Base-by-base conservation (phyloP, 495 filamentous ascomycete species). In the Friedmanniomyces simplex region DNA sequence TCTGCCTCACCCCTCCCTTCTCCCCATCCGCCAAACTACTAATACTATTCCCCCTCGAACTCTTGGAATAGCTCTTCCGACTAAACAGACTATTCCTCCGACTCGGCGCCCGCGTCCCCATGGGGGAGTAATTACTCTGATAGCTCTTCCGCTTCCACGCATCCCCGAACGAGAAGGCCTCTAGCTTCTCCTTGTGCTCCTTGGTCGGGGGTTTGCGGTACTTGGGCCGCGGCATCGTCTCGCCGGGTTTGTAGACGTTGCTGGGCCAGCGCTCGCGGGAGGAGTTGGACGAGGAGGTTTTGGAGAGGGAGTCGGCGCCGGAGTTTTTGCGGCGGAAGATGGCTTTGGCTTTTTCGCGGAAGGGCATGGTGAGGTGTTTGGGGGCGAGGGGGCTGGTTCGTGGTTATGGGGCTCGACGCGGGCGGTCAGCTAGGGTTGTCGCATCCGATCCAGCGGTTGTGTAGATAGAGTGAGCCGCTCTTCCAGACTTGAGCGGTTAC, bases 161-260 rank as follows among this genome's bases (percentile, higher is more conserved):
- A 12, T 65, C 65, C 24, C 60, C 61, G 57, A 70, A 72, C 52
- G 16, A 56, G 66, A 71, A 74, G 24, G 63, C 24, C 50, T 72
- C 71, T 11, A 74, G 67, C 12, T 67, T 60, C 52, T 64, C 71
- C 51, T 67, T 72, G 60, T 74, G 71, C 52, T 68, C 63, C 45
- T 67, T 67, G 39, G 55, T 63, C 16, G 70, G 69, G n/a, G 68
- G 68, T 0, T 61, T 63, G 21, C 71, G 71, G 58, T 74, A 74
- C 52, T 74, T 74, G 18, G 69, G 60, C 16, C 65, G 66, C 10
- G 71, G 71, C 68, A 74, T 69, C 46, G 66, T 58, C 50, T 74
- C 71, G 65, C 69, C 71, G 26, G 70, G 69, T 55, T 68, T 63
- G 66, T 74, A 74, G 59, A 68, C 52, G 46, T 58, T 60, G 55